Percentiles rank a stretch among this genome's conserved stretches.
phyloP scores from a whole-genome alignment of 1,284 basidiomycete genomes.

The Kalmanozyma brasiliensis region DNA sequence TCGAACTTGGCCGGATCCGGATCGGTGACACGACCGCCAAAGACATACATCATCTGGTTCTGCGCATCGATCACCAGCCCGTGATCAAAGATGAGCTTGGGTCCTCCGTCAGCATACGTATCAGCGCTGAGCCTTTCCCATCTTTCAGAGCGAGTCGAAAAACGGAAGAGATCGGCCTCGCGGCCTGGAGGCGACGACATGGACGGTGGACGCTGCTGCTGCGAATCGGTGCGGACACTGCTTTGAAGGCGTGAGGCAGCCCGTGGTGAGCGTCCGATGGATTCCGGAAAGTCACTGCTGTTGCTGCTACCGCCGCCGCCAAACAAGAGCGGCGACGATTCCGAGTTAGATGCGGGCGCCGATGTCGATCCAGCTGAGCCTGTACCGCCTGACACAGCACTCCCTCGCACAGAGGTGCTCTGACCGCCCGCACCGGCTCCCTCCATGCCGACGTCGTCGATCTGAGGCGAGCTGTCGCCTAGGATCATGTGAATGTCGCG shows the following conservation, averaged over 20 bases:
- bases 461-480: conserved; percentile 16
- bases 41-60: conserved; percentile 78
- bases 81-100: conserved; percentile 81
- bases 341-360: conserved; percentile 24
- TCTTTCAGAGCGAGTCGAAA: conserved; percentile 62
- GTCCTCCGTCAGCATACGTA: conserved; percentile 73
- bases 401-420: conserved; percentile 5
- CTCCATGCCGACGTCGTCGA: conserved; percentile 34
- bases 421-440: conserved; percentile 22
- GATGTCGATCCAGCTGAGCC: conserved; percentile 18
- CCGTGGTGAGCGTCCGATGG: conserved; percentile 24
- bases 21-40: conserved; percentile 79
- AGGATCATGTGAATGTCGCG: conserved; percentile 45
- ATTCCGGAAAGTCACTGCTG: conserved; percentile 11
- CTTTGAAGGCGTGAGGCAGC: conserved; percentile 20
- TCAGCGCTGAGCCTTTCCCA: conserved; percentile 67
- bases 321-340: conserved; percentile 33
- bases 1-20: conserved; percentile 66
- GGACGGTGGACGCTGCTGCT: conserved; percentile 26
- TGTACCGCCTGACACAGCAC: not conserved
- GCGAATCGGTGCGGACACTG: conserved; percentile 19
- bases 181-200: conserved; percentile 35
- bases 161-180: conserved; percentile 66
- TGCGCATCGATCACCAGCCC: conserved; percentile 82
- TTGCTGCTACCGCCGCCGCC: no score